A percentile compares a stretch with the other conserved stretches of the same genome.
Evolutionary conservation across 441 rosid species (phyloP).

Genomic region (Gossypium lobatum): DNA sequence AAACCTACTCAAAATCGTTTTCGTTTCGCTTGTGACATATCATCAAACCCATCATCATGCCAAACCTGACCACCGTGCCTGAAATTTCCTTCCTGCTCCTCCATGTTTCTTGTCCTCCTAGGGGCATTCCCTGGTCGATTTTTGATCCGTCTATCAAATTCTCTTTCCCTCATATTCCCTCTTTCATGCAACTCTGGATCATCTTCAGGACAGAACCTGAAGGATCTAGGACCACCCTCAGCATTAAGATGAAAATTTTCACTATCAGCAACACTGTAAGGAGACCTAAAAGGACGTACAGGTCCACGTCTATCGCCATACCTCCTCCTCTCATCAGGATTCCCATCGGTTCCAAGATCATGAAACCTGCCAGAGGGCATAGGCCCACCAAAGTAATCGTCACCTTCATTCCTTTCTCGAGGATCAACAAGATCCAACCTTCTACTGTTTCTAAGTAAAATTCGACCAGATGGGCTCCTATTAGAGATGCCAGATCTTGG

Average conservation of each 20-base stretch:
- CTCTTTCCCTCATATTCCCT: conserved; percentile 47
- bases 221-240: conserved; percentile 49
- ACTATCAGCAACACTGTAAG: conserved; percentile 39
- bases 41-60: conserved; percentile 50
- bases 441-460: conserved; percentile 49
- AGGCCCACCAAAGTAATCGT: conserved; percentile 53
- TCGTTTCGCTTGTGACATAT: conserved; percentile 39
- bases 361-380: conserved; percentile 55
- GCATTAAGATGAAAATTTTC: conserved; percentile 39
- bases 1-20: conserved; percentile 46
- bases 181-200: conserved; percentile 42
- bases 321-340: conserved; percentile 61
- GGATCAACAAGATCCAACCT: conserved; percentile 45
- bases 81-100: conserved; percentile 40
- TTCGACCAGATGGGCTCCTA: conserved; percentile 59
- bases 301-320: conserved; percentile 62
- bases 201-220: conserved; percentile 45
- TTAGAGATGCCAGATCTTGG: conserved; percentile 43
- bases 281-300: conserved; percentile 48
- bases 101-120: conserved; percentile 50
- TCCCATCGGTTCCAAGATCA: conserved; percentile 52
- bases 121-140: conserved; percentile 49
- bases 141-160: conserved; percentile 52
- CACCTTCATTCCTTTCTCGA: conserved; percentile 53
- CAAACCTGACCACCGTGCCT: conserved; percentile 30